A percentile compares a stretch with the other conserved stretches of the same genome.
These are phyloP conservation scores for Endothia cerciana DNA, from an alignment of 2,329 filamentous ascomycete genomes.

Conservation along the genomic window DNA sequence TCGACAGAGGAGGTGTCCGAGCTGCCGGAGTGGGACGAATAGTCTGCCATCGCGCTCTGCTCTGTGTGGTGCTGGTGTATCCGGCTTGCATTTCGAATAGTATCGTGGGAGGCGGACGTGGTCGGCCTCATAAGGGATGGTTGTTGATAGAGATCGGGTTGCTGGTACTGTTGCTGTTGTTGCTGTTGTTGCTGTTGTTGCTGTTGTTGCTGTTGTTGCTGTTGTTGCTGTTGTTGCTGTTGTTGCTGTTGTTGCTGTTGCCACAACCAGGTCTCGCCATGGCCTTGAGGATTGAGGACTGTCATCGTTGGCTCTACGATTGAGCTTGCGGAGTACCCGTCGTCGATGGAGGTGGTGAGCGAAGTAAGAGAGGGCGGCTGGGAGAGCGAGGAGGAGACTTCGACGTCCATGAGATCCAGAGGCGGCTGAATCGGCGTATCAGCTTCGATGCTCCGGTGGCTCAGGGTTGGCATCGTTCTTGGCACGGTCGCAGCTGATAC, in stretches of 20 bases:
- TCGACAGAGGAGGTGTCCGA: conserved; percentile 15
- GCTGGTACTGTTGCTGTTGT: conserved; percentile 9
- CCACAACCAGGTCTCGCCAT: conserved; percentile 17
- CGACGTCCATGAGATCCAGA: conserved; percentile 14
- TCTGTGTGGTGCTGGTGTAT: background rate
- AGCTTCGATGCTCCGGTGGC: conserved; percentile 14
- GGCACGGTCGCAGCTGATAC: background rate
- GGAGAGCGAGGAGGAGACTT: conserved; percentile 10
- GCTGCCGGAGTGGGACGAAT: conserved; percentile 9
- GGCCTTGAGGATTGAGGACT: conserved; percentile 16
- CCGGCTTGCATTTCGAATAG: background rate
- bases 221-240: background rate
- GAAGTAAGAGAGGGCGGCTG: conserved; percentile 18
- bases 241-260: conserved; percentile 15
- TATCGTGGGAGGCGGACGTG: background rate
- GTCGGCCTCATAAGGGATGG: background rate
- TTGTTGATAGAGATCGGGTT: background rate
- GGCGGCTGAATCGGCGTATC: conserved; percentile 7
- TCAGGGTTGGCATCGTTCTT: conserved; percentile 1
- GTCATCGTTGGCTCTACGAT: conserved; percentile 12
- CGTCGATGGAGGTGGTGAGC: conserved; percentile 10
- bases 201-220: background rate
- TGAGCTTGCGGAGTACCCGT: conserved; percentile 23
- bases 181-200: background rate
- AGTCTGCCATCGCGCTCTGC: background rate